Base-by-base conservation (phyloP, 1,139 yeast species). In the Eremothecium gossypii region DNA sequence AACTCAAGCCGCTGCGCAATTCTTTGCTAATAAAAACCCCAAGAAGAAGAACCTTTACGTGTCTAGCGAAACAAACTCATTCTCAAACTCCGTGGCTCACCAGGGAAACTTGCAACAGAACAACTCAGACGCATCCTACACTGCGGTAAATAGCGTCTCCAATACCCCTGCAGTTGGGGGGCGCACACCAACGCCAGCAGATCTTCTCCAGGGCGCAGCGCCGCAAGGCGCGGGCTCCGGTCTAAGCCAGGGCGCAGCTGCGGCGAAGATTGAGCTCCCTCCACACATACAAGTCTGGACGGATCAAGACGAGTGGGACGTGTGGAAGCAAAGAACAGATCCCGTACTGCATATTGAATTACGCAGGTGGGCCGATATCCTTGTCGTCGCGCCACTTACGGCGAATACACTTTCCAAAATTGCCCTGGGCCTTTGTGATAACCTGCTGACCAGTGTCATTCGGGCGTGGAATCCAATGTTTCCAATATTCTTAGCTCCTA, bases 351-450 rank as follows among this genome's bases (percentile, higher is more conserved):
- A 89, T 63, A 87, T 87, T 54, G 96, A 89, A 65, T 70, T 89
- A 46, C 76, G 96, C 52, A 75, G 95, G 53, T 89, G 97, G 97
- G 97, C 96, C 0, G 96, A 89, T 64, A 80, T 89, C 30, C 73
- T 91, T 64, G 73, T 91, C 40, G 76, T 91, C 39, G 96, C 96
- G 1, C 98, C 98, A 3, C 67, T 93, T 46, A 83, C 95, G 17
- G 98, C 98, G 7, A 91, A 91, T 61, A 82, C 96, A 0, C 68
- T 91, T 46, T 94, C 96, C 26, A 91, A 91, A 58, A 79, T 91
- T 40, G 77, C 95, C 5, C 80, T 85, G 55, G 98, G 98, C 1
- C 73, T 91, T 34, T 83, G 96, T 45, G 97, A 91, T 63, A 91
- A 91, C 59, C 71, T 91, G 45, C 65, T 83, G 43, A 82, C 97